Conservation (phyloP, 1,284 basidiomycete species). For the Sanguinoderma infundibulare region DNA sequence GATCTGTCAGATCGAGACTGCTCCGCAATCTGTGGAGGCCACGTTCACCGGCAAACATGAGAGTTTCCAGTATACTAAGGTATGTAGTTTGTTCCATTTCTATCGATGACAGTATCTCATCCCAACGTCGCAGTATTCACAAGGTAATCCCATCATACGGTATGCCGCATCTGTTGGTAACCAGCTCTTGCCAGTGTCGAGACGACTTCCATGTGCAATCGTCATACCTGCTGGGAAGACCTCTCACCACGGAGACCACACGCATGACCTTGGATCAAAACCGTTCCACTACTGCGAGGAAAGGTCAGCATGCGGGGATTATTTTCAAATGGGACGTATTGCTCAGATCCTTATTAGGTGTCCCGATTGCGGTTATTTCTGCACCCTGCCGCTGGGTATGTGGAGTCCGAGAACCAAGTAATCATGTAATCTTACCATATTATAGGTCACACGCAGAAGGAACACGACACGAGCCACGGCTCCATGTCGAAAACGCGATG, state of each 20-base stretch:
- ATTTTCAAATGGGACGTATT: neutral
- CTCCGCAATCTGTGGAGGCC: constrained; percentile 59
- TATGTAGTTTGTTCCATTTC: constrained; percentile 22
- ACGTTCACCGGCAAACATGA: constrained; percentile 55
- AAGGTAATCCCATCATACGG: too few relatives aligned
- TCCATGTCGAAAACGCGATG: constrained; percentile 63
- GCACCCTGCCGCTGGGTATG: constrained; percentile 58
- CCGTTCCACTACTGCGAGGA: constrained; percentile 48
- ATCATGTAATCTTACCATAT: neutral
- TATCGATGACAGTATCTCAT: neutral
- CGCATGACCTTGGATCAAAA: constrained; percentile 45
- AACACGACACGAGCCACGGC: constrained; percentile 67
- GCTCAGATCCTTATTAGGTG: constrained; percentile 42
- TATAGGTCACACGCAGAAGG: constrained; percentile 59
- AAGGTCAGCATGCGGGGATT: constrained; percentile 35
- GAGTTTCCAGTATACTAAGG: constrained; percentile 55
- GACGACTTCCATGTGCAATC: constrained; percentile 52
- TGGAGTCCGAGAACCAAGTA: too few relatives aligned
- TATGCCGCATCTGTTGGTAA: neutral
- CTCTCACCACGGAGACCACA: constrained; percentile 51
- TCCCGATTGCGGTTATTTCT: constrained; percentile 59
- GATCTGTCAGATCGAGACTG: constrained; percentile 60
- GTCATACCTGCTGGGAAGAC: constrained; percentile 46
- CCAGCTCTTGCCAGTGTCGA: constrained; percentile 41
- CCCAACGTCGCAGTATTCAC: constrained; percentile 26